Evolutionary conservation across 257 asterid species (phyloP), one percentile per base, ranked within the genome.

Genomic region (Fraxinus excelsior): DNA sequence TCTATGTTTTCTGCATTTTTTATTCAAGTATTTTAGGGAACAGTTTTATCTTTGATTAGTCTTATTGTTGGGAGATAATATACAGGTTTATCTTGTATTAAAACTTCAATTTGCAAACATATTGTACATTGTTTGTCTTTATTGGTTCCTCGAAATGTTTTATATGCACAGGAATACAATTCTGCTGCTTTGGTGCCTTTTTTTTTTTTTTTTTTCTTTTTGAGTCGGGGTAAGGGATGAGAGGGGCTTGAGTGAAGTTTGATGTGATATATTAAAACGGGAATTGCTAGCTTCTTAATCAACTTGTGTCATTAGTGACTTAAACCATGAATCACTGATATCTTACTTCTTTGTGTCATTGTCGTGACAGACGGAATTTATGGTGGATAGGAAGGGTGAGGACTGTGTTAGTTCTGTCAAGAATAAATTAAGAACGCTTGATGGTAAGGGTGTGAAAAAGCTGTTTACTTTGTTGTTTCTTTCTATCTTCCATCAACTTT

Each of bases 321-420:
- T 7, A 31, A 74, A 38, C 12, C 28, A 44, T 67, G 42, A 37
- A 37, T 37, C 38, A 68, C 75, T 62, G 29, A 7, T 51, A 42
- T 83, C 80, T 84, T 51, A 80, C 46, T 60, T 74, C 73, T 53
- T 23, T 77, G 5, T 65, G 49, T n/a, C 26, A 74, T 51, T 18
- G 53, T 83, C 66, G 23, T 83, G 75, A 3, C 98, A 93, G 99
- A 93, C 98, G 75, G 98, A 95, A 84, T 95, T 74, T 83, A 93
- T 91, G 99, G 99, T 91, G 89, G 98, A 95, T 74, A 91, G 93
- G 97, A 77, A 85, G 72, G 93, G 99, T 72, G 96, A 90, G 82
- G 98, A 94, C 74, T 93, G 99, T 88, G 99, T 91, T 74, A 90
- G 80, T 37, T 82, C 97, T 1, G 98, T 95, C 84, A 91, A 85